These are phyloP conservation scores for Yamadazyma atmosphaerica DNA, from an alignment of 1,139 yeast genomes.

Conservation along the genomic window DNA sequence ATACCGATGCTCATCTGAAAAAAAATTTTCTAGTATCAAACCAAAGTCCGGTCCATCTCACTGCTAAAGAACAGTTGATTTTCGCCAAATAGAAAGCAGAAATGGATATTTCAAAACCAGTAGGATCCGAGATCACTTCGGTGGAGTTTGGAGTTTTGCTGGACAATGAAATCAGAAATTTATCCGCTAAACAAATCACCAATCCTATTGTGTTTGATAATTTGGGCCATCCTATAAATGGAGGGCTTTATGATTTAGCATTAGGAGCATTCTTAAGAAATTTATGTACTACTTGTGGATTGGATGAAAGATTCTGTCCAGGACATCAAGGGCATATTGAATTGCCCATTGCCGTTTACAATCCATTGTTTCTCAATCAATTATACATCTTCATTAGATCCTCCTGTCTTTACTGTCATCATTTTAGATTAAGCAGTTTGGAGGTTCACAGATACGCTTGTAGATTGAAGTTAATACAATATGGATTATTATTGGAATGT, in stretches of 20 bases:
- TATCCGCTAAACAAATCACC: constrained; percentile 93
- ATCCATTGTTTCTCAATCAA: constrained; percentile 91
- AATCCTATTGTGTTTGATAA: constrained; percentile 94
- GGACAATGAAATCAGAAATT: constrained; percentile 75
- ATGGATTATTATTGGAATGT: constrained; percentile 82
- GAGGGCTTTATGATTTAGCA: constrained; percentile 92
- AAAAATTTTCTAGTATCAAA: constrained; percentile 10
- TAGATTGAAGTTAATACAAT: constrained; percentile 78
- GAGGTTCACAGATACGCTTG: constrained; percentile 80
- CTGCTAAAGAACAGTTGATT: not conserved
- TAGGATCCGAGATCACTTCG: constrained; percentile 88
- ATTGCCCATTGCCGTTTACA: constrained; percentile 92
- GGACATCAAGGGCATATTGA: constrained; percentile 99
- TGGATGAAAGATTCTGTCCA: constrained; percentile 92
- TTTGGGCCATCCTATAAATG: constrained; percentile 91
- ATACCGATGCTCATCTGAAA: constrained; percentile 12
- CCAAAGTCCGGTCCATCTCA: too few relatives aligned
- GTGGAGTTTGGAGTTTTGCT: constrained; percentile 90
- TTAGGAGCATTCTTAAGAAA: constrained; percentile 91
- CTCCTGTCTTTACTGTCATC: constrained; percentile 88
- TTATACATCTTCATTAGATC: constrained; percentile 81
- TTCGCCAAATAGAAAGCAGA: constrained; percentile 60
- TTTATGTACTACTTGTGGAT: constrained; percentile 92
- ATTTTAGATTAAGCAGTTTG: constrained; percentile 64
- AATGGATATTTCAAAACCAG: constrained; percentile 96